phyloP scores from a whole-genome alignment of 208 protist genomes.

The Endotrypanum monterogeii region DNA sequence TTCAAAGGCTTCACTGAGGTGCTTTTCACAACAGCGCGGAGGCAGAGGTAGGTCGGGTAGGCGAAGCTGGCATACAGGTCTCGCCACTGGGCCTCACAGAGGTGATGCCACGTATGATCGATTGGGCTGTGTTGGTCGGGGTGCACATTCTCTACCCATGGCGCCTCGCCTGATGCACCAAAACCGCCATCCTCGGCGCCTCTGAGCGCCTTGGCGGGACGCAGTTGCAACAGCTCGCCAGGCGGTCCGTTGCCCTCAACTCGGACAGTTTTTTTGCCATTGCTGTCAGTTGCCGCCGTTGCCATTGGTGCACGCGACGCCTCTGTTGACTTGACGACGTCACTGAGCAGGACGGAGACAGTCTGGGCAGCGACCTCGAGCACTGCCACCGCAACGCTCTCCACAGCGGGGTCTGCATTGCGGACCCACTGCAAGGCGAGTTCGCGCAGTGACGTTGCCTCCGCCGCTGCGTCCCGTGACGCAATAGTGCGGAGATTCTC shows the following conservation, averaged over 20 bases:
- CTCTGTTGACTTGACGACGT: slow-evolving; percentile 23
- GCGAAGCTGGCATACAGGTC: slow-evolving; percentile 33
- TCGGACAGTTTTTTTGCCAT: background rate
- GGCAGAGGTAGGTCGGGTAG: slow-evolving; percentile 33
- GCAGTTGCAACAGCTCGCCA: background rate
- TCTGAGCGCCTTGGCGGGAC: background rate
- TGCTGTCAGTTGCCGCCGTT: slow-evolving; percentile 29
- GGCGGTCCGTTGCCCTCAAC: background rate
- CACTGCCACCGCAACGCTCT: slow-evolving; percentile 26
- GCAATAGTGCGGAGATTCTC: slow-evolving; percentile 23
- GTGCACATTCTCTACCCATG: slow-evolving; percentile 16
- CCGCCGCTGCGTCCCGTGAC: background rate
- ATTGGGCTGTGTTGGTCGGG: slow-evolving; percentile 22
- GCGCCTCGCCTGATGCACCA: slow-evolving; percentile 1
- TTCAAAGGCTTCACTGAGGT: background rate
- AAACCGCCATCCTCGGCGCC: background rate
- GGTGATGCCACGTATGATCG: slow-evolving; percentile 24
- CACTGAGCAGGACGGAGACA: slow-evolving; percentile 18
- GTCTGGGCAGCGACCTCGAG: slow-evolving; percentile 33
- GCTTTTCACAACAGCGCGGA: slow-evolving; percentile 5
- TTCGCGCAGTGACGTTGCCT: slow-evolving; percentile 6
- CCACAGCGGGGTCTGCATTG: slow-evolving; percentile 11
- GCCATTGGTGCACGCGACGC: slow-evolving; percentile 29
- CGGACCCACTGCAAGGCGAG: slow-evolving; percentile 21
- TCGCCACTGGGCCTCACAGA: slow-evolving; percentile 41